Conservation (phyloP, 1,139 yeast genomes). For the Hanseniaspora gamundiae region DNA sequence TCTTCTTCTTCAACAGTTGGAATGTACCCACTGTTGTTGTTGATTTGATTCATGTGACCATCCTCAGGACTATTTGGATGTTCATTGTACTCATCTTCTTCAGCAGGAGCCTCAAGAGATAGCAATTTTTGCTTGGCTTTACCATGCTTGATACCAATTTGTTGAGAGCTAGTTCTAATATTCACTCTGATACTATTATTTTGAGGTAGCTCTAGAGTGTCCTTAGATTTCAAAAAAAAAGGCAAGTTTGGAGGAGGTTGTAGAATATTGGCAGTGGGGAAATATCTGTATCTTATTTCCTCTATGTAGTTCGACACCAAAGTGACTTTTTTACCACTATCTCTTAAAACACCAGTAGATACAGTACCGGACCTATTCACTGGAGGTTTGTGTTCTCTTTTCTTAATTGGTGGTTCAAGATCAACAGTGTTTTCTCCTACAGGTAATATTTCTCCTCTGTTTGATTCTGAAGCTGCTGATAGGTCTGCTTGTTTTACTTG, state of each 20-base stretch:
- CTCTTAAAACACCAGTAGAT: neutral
- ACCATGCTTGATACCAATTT: slow-evolving; percentile 27
- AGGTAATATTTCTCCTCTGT: too few species aligned
- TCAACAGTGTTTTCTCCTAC: too few species aligned
- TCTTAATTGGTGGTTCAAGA: too few species aligned
- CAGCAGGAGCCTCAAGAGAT: slow-evolving; percentile 22
- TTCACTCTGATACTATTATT: slow-evolving; percentile 20
- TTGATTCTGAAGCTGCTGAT: too few species aligned
- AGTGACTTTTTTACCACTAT: slow-evolving; percentile 10
- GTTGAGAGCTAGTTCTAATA: slow-evolving; percentile 24
- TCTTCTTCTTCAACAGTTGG: slow-evolving; percentile 10
- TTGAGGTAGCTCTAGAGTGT: slow-evolving; percentile 23
- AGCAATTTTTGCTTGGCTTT: slow-evolving; percentile 24
- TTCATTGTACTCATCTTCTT: slow-evolving; percentile 13
- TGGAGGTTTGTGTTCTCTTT: neutral
- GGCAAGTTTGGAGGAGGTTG: slow-evolving; percentile 26
- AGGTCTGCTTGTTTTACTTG: too few species aligned
- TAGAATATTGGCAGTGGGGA: slow-evolving; percentile 22
- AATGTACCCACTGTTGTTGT: slow-evolving; percentile 10
- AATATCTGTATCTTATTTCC: slow-evolving; percentile 22
- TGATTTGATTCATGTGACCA: slow-evolving; percentile 10
- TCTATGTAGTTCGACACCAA: slow-evolving; percentile 25
- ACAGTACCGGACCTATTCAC: neutral
- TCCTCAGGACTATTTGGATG: slow-evolving; percentile 2
- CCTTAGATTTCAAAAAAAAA: slow-evolving; percentile 20